Percentiles rank a stretch among this genome's conserved stretches.
Evolutionary conservation across 495 filamentous ascomycete genomes (phyloP).

Genomic region (Daldinia vernicosa): DNA sequence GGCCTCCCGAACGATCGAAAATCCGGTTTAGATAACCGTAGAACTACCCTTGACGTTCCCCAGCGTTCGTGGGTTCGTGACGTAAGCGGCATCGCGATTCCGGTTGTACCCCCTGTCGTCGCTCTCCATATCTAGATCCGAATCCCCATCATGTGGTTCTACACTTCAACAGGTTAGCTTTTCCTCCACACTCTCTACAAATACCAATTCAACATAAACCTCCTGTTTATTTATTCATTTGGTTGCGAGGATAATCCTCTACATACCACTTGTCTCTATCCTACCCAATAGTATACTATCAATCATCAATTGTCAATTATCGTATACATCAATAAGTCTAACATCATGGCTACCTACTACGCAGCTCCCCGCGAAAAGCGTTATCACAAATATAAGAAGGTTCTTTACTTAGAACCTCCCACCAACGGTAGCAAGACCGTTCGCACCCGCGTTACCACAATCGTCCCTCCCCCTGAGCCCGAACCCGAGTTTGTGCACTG

Average conservation of each 20-base stretch:
- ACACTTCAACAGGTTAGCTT: slow-evolving; percentile 46
- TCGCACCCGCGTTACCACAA: slow-evolving; percentile 54
- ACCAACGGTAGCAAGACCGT: slow-evolving; percentile 49
- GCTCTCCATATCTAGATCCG: slow-evolving; percentile 23
- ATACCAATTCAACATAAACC: background rate
- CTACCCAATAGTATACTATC: slow-evolving; percentile 11
- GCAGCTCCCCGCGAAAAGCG: slow-evolving; percentile 44
- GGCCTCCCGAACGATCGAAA: slow-evolving; percentile 22
- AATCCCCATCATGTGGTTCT: slow-evolving; percentile 42
- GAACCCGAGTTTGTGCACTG: slow-evolving; percentile 34
- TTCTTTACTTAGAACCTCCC: slow-evolving; percentile 57
- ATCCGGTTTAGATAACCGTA: slow-evolving; percentile 42
- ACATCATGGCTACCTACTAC: slow-evolving; percentile 45
- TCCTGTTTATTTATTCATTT: background rate
- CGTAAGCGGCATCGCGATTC: slow-evolving; percentile 33
- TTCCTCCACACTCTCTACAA: slow-evolving; percentile 4
- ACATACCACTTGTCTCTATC: slow-evolving; percentile 5
- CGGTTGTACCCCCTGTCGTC: slow-evolving; percentile 1
- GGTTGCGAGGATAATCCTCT: slow-evolving; percentile 5
- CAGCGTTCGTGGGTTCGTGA: slow-evolving; percentile 6
- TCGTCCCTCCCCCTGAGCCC: slow-evolving; percentile 49
- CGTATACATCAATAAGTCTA: slow-evolving; percentile 8
- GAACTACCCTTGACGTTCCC: slow-evolving; percentile 18
- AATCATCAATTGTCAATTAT: background rate
- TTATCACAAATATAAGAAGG: slow-evolving; percentile 53